Evolutionary conservation across 305 asterid genomes (phyloP).

Genomic region (Striga hermonthica): DNA sequence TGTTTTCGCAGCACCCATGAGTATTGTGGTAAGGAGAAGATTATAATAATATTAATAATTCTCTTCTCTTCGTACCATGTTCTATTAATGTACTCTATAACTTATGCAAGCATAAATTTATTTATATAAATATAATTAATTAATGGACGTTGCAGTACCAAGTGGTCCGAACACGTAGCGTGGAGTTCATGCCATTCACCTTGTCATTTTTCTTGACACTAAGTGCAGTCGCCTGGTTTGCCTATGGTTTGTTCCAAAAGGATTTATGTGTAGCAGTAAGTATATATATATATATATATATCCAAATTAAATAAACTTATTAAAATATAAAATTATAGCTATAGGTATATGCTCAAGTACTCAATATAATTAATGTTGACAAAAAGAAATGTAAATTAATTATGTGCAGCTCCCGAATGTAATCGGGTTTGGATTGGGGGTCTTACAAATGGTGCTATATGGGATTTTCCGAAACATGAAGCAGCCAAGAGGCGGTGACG

Average conservation of each 20-base stretch:
- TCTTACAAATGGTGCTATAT: constrained; percentile 51
- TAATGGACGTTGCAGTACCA: constrained; percentile 45
- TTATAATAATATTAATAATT: background rate
- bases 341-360: too few relatives aligned
- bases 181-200: constrained; percentile 73
- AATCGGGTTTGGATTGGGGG: constrained; percentile 49
- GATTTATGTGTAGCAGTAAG: constrained; percentile 73
- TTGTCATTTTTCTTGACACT: constrained; percentile 65
- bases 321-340: too few relatives aligned
- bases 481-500: background rate
- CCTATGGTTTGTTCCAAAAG: constrained; percentile 46
- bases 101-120: too few relatives aligned
- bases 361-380: too few relatives aligned
- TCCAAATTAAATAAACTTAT: background rate
- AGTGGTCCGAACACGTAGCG: constrained; percentile 68
- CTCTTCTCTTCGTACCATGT: too few relatives aligned
- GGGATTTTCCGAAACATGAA: constrained; percentile 43
- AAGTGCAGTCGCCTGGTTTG: constrained; percentile 71
- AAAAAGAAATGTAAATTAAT: background rate
- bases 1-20: constrained; percentile 70
- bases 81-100: too few relatives aligned
- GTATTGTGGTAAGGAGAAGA: constrained; percentile 50
- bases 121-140: too few relatives aligned
- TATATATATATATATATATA: background rate
- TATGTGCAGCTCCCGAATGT: constrained; percentile 51